phyloP scores from a whole-genome alignment of 768 basidiomycete genomes.

The Crucibulum laeve region DNA sequence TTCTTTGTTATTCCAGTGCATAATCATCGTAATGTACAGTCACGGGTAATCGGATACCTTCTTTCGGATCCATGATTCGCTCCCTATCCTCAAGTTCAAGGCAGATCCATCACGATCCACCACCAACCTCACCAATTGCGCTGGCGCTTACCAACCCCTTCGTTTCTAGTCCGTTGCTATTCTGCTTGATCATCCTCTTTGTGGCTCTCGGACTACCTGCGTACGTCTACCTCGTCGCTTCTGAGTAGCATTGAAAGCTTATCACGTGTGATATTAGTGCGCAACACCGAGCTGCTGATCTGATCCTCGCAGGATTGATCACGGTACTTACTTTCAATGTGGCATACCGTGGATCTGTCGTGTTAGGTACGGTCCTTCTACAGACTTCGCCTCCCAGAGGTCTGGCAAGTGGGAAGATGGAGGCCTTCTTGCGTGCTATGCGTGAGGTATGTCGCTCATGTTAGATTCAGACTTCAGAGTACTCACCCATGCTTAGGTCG shows the following conservation, averaged over 20 bases:
- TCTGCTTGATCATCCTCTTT: slow-evolving; percentile 49
- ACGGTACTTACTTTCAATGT: slow-evolving; percentile 77
- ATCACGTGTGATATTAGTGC: slow-evolving; percentile 14
- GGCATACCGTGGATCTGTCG: slow-evolving; percentile 79
- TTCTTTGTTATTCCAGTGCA: not conserved
- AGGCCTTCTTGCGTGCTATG: slow-evolving; percentile 74
- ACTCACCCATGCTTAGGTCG: slow-evolving; percentile 44
- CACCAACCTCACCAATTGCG: slow-evolving; percentile 29
- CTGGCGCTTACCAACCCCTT: slow-evolving; percentile 71
- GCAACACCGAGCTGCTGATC: slow-evolving; percentile 73
- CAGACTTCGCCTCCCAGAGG: slow-evolving; percentile 84
- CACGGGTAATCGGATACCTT: slow-evolving; percentile 60
- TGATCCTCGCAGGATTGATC: slow-evolving; percentile 76
- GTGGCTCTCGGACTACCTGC: slow-evolving; percentile 50
- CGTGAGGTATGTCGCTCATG: slow-evolving; percentile 56
- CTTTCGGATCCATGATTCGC: slow-evolving; percentile 43
- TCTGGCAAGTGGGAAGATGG: slow-evolving; percentile 63
- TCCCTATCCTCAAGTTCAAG: slow-evolving; percentile 33
- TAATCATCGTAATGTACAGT: slow-evolving; percentile 28
- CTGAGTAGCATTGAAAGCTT: not conserved
- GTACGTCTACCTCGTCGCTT: slow-evolving; percentile 32
- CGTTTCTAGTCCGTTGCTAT: slow-evolving; percentile 56
- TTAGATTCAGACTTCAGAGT: not conserved
- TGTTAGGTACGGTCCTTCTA: slow-evolving; percentile 81
- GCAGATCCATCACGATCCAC: slow-evolving; percentile 23